Percentiles rank a stretch among this genome's conserved stretches.
Evolutionary conservation across 1,139 yeast species (phyloP).

Genomic region (Suhomyces chickasaworum): DNA sequence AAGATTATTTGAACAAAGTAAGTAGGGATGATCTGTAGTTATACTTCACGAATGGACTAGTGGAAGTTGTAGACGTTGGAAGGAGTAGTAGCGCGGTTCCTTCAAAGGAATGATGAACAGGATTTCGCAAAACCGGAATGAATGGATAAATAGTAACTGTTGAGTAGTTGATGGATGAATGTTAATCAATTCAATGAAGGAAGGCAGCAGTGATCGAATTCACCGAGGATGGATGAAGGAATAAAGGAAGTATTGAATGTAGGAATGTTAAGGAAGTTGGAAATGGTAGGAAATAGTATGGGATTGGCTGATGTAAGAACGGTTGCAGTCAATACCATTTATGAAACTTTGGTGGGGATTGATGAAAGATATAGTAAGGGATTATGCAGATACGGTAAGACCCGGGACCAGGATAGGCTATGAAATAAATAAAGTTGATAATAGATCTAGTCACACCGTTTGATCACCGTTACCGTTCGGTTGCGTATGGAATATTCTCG

Average conservation of each 20-base stretch:
- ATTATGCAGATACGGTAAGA: conserved; percentile 2
- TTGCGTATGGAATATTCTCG: conserved; percentile 4
- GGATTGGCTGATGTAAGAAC: background rate
- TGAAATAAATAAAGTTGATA: background rate
- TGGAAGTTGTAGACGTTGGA: background rate
- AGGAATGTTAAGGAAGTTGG: background rate
- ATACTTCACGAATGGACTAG: background rate
- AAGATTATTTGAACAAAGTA: background rate
- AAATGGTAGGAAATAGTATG: background rate
- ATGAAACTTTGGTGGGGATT: background rate
- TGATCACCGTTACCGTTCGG: conserved; percentile 1
- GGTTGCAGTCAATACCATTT: conserved; percentile 5
- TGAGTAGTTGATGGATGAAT: background rate
- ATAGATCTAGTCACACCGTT: conserved; percentile 3
- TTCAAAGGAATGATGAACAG: conserved; percentile 2
- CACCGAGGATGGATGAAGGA: background rate
- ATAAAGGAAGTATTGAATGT: background rate
- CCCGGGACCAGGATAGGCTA: background rate
- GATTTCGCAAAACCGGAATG: background rate
- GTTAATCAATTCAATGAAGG: background rate
- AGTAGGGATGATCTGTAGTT: background rate
- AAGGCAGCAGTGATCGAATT: background rate
- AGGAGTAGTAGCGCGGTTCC: background rate
- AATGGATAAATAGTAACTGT: too few relatives aligned
- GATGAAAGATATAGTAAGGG: background rate